Conservation (phyloP, 805 yeast genomes). For the Isabelozyma heimii region DNA sequence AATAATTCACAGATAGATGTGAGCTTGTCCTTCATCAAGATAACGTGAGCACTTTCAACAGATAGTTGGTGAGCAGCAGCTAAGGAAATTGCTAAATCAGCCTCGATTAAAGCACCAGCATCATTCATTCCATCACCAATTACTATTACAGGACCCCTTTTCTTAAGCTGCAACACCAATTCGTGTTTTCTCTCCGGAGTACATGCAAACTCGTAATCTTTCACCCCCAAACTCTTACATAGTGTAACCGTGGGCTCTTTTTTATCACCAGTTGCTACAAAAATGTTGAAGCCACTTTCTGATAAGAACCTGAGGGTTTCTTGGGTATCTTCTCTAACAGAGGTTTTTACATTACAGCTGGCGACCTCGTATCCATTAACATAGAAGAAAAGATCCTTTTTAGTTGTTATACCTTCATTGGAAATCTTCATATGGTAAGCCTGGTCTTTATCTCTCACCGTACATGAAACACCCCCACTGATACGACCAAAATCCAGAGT, state of each 20-base stretch:
- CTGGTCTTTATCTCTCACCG: not conserved
- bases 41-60: conserved; percentile 4
- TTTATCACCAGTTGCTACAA: conserved; percentile 5
- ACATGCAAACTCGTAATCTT: conserved; percentile 2
- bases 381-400: conserved; percentile 2
- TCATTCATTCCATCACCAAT: conserved; percentile 7
- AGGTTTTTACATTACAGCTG: conserved; percentile 1
- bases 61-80: conserved; percentile 6
- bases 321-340: conserved; percentile 1
- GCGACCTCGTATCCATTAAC: conserved; percentile 2
- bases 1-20: conserved; percentile 1
- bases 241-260: conserved; percentile 2
- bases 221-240: conserved; percentile 2
- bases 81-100: conserved; percentile 5
- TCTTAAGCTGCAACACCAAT: not conserved
- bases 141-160: conserved; percentile 4
- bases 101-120: conserved; percentile 4
- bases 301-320: not conserved
- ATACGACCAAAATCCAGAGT: conserved; percentile 1
- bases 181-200: conserved; percentile 4
- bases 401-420: not conserved
- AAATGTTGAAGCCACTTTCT: not conserved
- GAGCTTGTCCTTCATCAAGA: conserved; percentile 4
- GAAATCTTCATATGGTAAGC: not conserved
- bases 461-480: conserved; percentile 2